Conservation (phyloP, 1,284 basidiomycete genomes). For the Butyriboletus pseudospeciosus region DNA sequence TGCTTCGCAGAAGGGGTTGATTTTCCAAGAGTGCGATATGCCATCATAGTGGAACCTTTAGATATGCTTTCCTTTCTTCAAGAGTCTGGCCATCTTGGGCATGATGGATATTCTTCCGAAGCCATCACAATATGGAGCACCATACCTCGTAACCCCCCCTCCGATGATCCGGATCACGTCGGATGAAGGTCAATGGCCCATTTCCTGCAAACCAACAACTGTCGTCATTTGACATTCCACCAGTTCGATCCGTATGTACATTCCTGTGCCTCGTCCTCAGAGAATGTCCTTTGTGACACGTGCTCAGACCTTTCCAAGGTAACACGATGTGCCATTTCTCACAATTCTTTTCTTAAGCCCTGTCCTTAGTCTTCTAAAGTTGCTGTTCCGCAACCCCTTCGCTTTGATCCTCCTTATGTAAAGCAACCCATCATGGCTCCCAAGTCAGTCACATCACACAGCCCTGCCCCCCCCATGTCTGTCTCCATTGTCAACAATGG, state of each 20-base stretch:
- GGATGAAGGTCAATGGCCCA: not conserved
- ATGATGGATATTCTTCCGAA: not conserved
- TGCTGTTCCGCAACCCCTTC: not conserved
- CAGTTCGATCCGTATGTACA: not conserved
- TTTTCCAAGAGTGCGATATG: not conserved
- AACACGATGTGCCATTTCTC: not conserved
- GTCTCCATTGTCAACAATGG: not conserved
- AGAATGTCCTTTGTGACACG: not conserved
- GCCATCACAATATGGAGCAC: not conserved
- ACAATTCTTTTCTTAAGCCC: not conserved
- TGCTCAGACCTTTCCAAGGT: not conserved
- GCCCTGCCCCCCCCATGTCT: not conserved
- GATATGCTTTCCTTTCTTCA: conserved; percentile 1
- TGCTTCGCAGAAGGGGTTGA: not conserved
- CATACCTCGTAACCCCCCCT: not conserved
- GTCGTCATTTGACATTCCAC: not conserved
- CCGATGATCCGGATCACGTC: not conserved
- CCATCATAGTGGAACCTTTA: not conserved
- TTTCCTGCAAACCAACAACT: not conserved
- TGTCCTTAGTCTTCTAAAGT: not conserved
- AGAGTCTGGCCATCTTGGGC: not conserved
- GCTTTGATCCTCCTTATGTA: not conserved
- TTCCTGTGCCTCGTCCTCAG: not conserved
- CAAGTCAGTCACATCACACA: not conserved
- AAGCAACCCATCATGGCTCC: not conserved